Conservation (phyloP, 305 asterid genomes). For the Solanum aculeatissimum region DNA sequence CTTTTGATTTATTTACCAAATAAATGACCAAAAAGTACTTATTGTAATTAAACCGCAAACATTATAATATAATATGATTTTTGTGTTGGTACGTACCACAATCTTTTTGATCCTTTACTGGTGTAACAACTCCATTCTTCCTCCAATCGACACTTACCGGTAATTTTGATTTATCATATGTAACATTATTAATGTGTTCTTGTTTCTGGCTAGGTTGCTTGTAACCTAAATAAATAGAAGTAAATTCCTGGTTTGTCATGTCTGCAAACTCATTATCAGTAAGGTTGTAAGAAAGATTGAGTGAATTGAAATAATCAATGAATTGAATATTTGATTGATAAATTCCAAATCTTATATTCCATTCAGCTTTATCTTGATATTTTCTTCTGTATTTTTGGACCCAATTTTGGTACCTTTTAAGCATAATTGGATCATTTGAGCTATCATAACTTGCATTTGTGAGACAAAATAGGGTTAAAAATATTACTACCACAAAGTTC, state of each 20-base stretch:
- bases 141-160: conserved; percentile 52
- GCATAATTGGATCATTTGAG: conserved; percentile 1
- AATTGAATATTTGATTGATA: conserved; percentile 37
- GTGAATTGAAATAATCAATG: conserved; percentile 40
- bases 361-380: conserved; percentile 28
- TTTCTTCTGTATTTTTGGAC: conserved; percentile 16
- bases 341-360: conserved; percentile 49
- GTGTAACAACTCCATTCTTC: conserved; percentile 49
- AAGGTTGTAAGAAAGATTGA: conserved; percentile 43
- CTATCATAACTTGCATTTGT: conserved; percentile 11
- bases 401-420: conserved; percentile 40
- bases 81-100: conserved; percentile 40
- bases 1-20: not conserved
- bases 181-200: not conserved
- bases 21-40: not conserved
- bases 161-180: not conserved
- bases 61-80: not conserved
- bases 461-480: conserved; percentile 10
- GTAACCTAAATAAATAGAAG: conserved; percentile 33
- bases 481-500: not conserved
- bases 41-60: not conserved
- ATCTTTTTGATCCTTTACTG: conserved; percentile 40
- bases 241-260: conserved; percentile 56
- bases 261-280: conserved; percentile 54
- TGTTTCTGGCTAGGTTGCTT: not conserved